Conservation (phyloP, 1,284 basidiomycete species). For the Butyriboletus appendiculatus region DNA sequence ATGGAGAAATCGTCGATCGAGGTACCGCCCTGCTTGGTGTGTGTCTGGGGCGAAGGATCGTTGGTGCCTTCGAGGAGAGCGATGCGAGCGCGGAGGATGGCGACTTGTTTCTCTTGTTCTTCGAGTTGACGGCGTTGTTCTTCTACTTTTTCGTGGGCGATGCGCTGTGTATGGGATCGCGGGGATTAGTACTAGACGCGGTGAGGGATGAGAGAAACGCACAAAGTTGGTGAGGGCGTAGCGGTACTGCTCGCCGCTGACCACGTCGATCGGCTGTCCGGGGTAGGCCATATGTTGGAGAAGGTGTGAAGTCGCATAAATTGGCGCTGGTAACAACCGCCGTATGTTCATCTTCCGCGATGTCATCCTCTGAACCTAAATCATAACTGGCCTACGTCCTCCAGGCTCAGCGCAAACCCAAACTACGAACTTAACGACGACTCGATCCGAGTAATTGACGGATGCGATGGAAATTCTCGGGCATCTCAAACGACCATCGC, state of each 20-base stretch:
- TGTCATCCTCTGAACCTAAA: too few species aligned
- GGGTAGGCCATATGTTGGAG: conserved; percentile 24
- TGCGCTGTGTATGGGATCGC: conserved; percentile 48
- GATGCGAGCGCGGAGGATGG: conserved; percentile 67
- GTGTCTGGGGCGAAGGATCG: conserved; percentile 35
- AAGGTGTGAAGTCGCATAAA: neutral
- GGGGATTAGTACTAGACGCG: neutral
- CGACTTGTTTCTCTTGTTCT: conserved; percentile 80
- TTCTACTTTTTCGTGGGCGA: conserved; percentile 85
- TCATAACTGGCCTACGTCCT: too few species aligned
- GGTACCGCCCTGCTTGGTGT: conserved; percentile 47
- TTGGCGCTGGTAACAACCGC: too few species aligned
- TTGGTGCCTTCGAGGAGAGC: conserved; percentile 66
- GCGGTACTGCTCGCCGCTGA: conserved; percentile 72
- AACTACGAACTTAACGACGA: too few species aligned
- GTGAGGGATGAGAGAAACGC: conserved; percentile 25
- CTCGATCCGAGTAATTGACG: too few species aligned
- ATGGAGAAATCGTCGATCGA: conserved; percentile 84
- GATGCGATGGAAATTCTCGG: too few species aligned
- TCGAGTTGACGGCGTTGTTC: conserved; percentile 75
- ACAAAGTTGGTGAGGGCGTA: conserved; percentile 82
- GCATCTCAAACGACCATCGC: too few species aligned
- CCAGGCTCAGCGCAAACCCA: too few species aligned
- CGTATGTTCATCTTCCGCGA: too few species aligned
- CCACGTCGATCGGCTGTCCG: conserved; percentile 46